A percentile compares a stretch with the other conserved stretches of the same genome.
Conservation (phyloP, 2,329 filamentous ascomycete species). For the Fusarium sp. region DNA sequence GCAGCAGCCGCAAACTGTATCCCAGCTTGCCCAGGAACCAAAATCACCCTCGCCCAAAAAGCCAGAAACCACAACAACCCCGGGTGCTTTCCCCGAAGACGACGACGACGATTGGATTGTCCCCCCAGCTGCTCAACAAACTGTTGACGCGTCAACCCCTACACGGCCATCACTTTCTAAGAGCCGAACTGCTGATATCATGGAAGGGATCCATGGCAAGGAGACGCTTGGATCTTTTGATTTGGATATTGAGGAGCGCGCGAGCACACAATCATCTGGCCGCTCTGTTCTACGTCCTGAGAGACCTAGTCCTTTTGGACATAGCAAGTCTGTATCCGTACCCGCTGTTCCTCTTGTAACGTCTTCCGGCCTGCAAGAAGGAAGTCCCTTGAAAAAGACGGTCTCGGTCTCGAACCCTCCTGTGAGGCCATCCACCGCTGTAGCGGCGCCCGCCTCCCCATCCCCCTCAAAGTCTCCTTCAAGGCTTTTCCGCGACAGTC, state of each 20-base stretch:
- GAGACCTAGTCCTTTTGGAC: slow-evolving; percentile 43
- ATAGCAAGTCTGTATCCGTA: slow-evolving; percentile 76
- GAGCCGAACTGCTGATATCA: slow-evolving; percentile 73
- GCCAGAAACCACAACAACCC: slow-evolving; percentile 61
- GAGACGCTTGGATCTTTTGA: slow-evolving; percentile 63
- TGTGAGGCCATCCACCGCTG: slow-evolving; percentile 61
- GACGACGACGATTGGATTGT: slow-evolving; percentile 73
- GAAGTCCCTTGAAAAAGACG: slow-evolving; percentile 68
- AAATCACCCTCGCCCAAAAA: slow-evolving; percentile 52
- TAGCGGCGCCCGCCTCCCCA: slow-evolving; percentile 59
- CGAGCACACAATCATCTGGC: slow-evolving; percentile 32
- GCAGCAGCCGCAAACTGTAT: slow-evolving; percentile 49
- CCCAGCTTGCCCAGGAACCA: slow-evolving; percentile 51
- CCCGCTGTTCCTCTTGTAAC: slow-evolving; percentile 63
- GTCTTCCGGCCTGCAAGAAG: slow-evolving; percentile 37
- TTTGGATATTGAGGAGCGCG: slow-evolving; percentile 13
- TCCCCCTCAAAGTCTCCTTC: slow-evolving; percentile 71
- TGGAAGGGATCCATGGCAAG: slow-evolving; percentile 69
- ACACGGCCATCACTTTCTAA: slow-evolving; percentile 70
- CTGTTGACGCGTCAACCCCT: slow-evolving; percentile 48
- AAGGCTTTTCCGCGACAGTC: slow-evolving; percentile 77
- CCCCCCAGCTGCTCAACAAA: slow-evolving; percentile 59
- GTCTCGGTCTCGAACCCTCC: slow-evolving; percentile 72
- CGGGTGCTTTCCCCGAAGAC: slow-evolving; percentile 73
- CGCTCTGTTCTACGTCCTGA: slow-evolving; percentile 29